phyloP scores from a whole-genome alignment of 768 basidiomycete species.

The Pleurotus eryngii region DNA sequence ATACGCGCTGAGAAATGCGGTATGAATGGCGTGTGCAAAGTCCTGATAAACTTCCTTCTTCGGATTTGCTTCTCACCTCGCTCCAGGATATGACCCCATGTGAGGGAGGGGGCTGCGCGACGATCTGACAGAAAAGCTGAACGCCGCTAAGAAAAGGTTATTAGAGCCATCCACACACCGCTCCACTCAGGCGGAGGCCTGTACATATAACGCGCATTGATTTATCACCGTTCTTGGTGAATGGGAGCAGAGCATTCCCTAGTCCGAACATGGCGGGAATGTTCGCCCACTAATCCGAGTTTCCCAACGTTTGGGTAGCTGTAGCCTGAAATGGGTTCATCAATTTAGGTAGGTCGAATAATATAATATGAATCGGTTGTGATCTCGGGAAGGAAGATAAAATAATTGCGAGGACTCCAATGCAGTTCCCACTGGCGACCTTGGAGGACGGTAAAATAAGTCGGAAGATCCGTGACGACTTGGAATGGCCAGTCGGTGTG shows the following conservation, averaged over 20 bases:
- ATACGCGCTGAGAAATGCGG: background rate
- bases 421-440: no score
- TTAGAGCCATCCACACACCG: background rate
- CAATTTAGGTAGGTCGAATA: background rate
- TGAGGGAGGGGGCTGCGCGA: background rate
- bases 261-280: conserved; percentile 6
- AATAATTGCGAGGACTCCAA: background rate
- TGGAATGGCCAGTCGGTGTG: no score
- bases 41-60: conserved; percentile 6
- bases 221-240: background rate
- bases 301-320: background rate
- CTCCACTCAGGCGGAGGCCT: background rate
- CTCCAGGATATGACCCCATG: background rate
- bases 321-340: background rate
- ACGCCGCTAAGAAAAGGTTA: background rate
- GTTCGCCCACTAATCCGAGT: background rate
- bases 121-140: conserved; percentile 5
- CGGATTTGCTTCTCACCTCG: conserved; percentile 5
- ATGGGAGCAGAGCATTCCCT: background rate
- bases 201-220: background rate
- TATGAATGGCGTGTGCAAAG: conserved; percentile 6
- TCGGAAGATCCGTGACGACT: conserved; percentile 3
- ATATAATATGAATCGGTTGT: background rate
- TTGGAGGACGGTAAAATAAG: background rate
- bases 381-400: background rate